Evolutionary conservation across 495 filamentous ascomycete genomes (phyloP).

Genomic region (Stereocaulon alpinum): DNA sequence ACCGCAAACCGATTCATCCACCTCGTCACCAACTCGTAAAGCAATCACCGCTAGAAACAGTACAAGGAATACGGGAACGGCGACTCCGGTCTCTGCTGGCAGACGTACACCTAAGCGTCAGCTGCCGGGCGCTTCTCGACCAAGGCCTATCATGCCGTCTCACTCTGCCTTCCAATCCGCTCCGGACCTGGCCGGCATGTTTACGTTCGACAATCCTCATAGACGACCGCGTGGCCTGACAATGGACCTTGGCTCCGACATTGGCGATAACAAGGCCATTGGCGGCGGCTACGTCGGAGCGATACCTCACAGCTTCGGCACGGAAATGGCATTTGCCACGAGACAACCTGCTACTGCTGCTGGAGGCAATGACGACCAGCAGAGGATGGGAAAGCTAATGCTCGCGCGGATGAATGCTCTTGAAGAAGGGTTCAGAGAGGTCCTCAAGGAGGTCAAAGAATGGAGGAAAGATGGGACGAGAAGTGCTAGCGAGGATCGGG

Average conservation of each 20-base stretch:
- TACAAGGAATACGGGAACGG: constrained; percentile 37
- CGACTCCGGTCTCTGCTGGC: constrained; percentile 31
- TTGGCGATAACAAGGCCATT: constrained; percentile 58
- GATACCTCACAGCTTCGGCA: constrained; percentile 66
- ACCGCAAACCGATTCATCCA: constrained; percentile 25
- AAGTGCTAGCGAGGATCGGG: constrained; percentile 10
- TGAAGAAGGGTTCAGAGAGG: constrained; percentile 73
- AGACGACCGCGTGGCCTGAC: constrained; percentile 46
- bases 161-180: constrained; percentile 42
- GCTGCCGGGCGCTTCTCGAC: constrained; percentile 22
- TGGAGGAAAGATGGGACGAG: constrained; percentile 31
- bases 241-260: constrained; percentile 59
- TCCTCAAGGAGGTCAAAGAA: constrained; percentile 74
- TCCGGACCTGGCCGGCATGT: constrained; percentile 39
- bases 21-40: constrained; percentile 27
- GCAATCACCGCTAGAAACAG: constrained; percentile 35
- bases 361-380: constrained; percentile 47
- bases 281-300: constrained; percentile 41
- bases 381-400: constrained; percentile 68
- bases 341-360: constrained; percentile 21
- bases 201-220: constrained; percentile 28
- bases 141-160: constrained; percentile 45
- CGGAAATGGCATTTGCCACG: constrained; percentile 64
- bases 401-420: constrained; percentile 86
- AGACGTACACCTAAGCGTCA: constrained; percentile 41